Evolutionary conservation across 2,329 filamentous ascomycete genomes (phyloP).

Genomic region (Sporothrix luriei): DNA sequence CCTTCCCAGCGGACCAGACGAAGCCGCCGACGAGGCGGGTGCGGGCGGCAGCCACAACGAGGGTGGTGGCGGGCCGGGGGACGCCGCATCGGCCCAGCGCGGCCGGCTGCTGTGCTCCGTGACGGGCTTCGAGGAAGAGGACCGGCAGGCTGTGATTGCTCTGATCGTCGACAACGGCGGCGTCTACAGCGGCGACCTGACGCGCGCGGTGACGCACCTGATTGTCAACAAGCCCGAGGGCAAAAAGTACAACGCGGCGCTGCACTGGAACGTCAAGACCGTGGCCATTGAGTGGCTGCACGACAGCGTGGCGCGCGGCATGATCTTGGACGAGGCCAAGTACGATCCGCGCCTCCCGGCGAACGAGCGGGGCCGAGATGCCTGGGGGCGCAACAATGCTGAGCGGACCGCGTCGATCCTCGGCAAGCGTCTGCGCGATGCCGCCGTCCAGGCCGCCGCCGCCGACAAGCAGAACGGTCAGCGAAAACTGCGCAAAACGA

Average conservation of each 20-base stretch:
- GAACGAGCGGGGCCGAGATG: constrained; percentile 74
- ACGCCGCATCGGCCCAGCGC: constrained; percentile 40
- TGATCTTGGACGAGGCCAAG: constrained; percentile 84
- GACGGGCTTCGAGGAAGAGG: constrained; percentile 61
- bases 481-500: constrained; percentile 82
- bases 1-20: constrained; percentile 41
- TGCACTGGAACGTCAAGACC: constrained; percentile 75
- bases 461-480: constrained; percentile 58
- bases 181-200: constrained; percentile 85
- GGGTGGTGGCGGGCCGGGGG: background rate
- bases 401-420: constrained; percentile 47
- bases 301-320: constrained; percentile 79
- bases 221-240: constrained; percentile 78
- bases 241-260: constrained; percentile 88
- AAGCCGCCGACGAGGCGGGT: constrained; percentile 22
- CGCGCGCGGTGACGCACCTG: constrained; percentile 81
- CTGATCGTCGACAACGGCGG: constrained; percentile 72
- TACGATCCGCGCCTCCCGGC: constrained; percentile 75
- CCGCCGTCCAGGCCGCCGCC: constrained; percentile 42
- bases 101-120: constrained; percentile 56
- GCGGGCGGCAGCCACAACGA: background rate
- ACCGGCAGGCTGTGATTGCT: constrained; percentile 71
- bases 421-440: constrained; percentile 63
- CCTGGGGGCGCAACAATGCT: constrained; percentile 62
- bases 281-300: constrained; percentile 84